These are phyloP conservation scores for Prunella vulgaris DNA, from an alignment of 257 asterid species.

Conservation along the genomic window DNA sequence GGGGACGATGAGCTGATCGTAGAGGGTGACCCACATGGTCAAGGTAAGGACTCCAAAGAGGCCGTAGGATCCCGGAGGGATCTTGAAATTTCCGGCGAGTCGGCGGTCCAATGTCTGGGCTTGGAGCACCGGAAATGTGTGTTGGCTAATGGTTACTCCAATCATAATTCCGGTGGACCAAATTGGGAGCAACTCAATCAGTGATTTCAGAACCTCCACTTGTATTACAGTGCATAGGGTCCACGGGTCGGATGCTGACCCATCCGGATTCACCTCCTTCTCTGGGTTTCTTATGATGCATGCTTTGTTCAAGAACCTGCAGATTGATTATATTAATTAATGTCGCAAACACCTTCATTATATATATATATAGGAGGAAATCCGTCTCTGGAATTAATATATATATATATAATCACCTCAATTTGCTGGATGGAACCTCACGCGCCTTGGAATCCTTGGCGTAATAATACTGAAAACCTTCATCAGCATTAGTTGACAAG, in stretches of 20 bases:
- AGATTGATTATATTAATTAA: too few relatives aligned
- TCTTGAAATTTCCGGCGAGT: conserved; percentile 35
- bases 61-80: conserved; percentile 53
- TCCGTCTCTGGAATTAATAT: too few relatives aligned
- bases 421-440: conserved; percentile 31
- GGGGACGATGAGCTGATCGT: conserved; percentile 54
- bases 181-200: conserved; percentile 52
- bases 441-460: conserved; percentile 27
- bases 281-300: conserved; percentile 42
- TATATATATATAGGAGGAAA: too few relatives aligned
- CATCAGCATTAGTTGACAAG: conserved; percentile 23
- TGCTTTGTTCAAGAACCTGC: conserved; percentile 42
- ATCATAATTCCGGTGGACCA: conserved; percentile 74
- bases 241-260: conserved; percentile 47
- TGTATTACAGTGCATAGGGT: conserved; percentile 50
- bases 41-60: conserved; percentile 40
- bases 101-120: conserved; percentile 54
- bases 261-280: conserved; percentile 41
- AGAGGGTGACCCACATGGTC: conserved; percentile 50
- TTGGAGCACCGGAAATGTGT: conserved; percentile 54
- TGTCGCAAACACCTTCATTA: too few relatives aligned
- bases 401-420: conserved; percentile 30
- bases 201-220: conserved; percentile 62
- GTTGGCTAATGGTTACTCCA: conserved; percentile 49
- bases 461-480: conserved; percentile 25